Conservation (phyloP, 768 basidiomycete species). For the Daedalea quercina region DNA sequence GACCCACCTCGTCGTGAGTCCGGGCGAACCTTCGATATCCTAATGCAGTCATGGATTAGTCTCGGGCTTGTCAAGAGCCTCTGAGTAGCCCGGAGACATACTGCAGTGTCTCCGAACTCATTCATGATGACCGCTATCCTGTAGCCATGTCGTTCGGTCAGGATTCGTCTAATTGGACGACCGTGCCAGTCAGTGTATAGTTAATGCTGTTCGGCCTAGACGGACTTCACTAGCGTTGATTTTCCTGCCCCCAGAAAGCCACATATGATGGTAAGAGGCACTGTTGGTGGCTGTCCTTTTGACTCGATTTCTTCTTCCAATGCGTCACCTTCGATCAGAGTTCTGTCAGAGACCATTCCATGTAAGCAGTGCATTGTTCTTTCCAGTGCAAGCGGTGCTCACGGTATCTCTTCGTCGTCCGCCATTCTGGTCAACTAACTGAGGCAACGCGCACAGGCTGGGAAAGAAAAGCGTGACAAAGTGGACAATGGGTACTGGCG, state of each 20-base stretch:
- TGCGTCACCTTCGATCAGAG: constrained; percentile 25
- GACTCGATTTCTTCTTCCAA: background rate
- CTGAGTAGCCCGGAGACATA: too few species aligned
- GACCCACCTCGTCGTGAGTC: background rate
- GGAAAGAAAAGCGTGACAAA: background rate
- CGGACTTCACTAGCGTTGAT: constrained; percentile 81
- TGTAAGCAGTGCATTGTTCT: background rate
- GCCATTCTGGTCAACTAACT: too few species aligned
- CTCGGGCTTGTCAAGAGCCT: too few species aligned
- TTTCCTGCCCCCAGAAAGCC: constrained; percentile 96
- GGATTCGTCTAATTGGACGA: constrained; percentile 76
- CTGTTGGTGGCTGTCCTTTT: constrained; percentile 24
- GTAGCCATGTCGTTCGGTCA: constrained; percentile 91
- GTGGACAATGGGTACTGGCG: background rate
- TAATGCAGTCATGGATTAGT: constrained; percentile 20
- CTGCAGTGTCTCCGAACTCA: constrained; percentile 94
- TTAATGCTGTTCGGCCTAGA: background rate
- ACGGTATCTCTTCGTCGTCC: constrained; percentile 58
- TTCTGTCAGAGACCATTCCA: background rate
- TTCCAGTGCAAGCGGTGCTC: constrained; percentile 13
- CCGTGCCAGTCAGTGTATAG: background rate
- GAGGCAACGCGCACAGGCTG: too few species aligned
- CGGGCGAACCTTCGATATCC: constrained; percentile 73
- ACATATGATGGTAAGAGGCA: constrained; percentile 91
- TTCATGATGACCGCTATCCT: constrained; percentile 98